These are phyloP conservation scores for Lentinus polychrous DNA, from an alignment of 1,284 basidiomycete genomes.

Conservation along the genomic window DNA sequence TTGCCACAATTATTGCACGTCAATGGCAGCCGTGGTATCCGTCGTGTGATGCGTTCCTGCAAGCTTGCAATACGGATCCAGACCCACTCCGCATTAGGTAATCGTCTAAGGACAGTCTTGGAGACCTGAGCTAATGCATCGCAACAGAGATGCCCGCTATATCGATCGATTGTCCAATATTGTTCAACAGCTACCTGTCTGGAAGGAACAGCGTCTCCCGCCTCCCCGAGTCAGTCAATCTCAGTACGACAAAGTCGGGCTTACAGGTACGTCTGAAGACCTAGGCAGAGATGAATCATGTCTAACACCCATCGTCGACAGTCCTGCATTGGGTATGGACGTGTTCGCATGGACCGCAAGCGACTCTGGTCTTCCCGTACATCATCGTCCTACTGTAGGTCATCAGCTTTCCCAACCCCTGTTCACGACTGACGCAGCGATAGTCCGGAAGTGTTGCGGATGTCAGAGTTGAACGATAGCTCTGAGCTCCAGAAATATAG, in stretches of 20 bases:
- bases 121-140: conserved; percentile 6
- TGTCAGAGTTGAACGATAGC: conserved; percentile 78
- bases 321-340: conserved; percentile 80
- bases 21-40: conserved; percentile 76
- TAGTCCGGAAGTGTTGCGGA: conserved; percentile 72
- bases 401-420: neutral
- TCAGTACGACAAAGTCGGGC: conserved; percentile 83
- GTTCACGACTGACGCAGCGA: neutral
- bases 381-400: conserved; percentile 70
- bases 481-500: conserved; percentile 69
- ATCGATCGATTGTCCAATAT: conserved; percentile 49
- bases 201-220: conserved; percentile 73
- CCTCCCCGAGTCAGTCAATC: conserved; percentile 78
- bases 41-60: conserved; percentile 57
- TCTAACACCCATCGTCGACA: conserved; percentile 22
- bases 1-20: conserved; percentile 55
- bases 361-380: conserved; percentile 67
- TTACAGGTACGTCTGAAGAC: conserved; percentile 49
- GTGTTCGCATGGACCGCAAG: conserved; percentile 60
- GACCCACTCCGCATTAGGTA: conserved; percentile 67
- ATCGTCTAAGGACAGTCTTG: conserved; percentile 7
- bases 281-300: conserved; percentile 11
- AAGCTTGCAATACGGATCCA: conserved; percentile 47
- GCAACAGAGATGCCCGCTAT: conserved; percentile 50
- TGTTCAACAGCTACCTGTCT: conserved; percentile 50